Evolutionary conservation across 805 yeast species (phyloP).

Genomic region (Priceomyces fermenticarens): DNA sequence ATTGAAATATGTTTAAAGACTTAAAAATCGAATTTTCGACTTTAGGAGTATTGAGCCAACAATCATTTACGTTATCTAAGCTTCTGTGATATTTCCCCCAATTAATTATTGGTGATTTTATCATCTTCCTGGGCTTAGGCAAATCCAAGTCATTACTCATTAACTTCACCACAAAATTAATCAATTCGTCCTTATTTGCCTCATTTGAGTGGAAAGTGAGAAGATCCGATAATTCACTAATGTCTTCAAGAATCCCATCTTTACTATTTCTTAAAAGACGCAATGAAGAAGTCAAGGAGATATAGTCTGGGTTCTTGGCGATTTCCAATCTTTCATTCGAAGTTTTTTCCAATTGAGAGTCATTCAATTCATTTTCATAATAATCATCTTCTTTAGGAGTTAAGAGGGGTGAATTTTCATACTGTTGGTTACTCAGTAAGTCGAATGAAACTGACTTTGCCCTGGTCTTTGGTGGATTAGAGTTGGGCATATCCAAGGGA

Average conservation of each 20-base stretch:
- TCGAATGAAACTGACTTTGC: constrained; percentile 28
- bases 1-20: constrained; percentile 22
- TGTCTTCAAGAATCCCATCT: constrained; percentile 24
- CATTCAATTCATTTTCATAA: constrained; percentile 19
- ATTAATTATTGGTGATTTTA: constrained; percentile 32
- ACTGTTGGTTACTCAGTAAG: constrained; percentile 20
- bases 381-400: constrained; percentile 44
- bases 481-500: constrained; percentile 18
- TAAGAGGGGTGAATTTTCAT: constrained; percentile 33
- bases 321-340: constrained; percentile 10
- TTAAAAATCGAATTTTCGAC: constrained; percentile 18
- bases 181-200: constrained; percentile 20
- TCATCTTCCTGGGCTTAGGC: constrained; percentile 31
- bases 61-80: constrained; percentile 20
- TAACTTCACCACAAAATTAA: constrained; percentile 32
- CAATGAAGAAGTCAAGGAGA: constrained; percentile 30
- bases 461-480: constrained; percentile 15
- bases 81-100: constrained; percentile 37
- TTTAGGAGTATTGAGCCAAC: constrained; percentile 10
- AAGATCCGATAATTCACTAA: constrained; percentile 27
- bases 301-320: constrained; percentile 33
- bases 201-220: constrained; percentile 15
- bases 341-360: constrained; percentile 1
- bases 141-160: constrained; percentile 29
- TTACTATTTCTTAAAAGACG: constrained; percentile 24